Evolutionary conservation across 1,284 basidiomycete species (phyloP).

Genomic region (Phenoliferia sp.): DNA sequence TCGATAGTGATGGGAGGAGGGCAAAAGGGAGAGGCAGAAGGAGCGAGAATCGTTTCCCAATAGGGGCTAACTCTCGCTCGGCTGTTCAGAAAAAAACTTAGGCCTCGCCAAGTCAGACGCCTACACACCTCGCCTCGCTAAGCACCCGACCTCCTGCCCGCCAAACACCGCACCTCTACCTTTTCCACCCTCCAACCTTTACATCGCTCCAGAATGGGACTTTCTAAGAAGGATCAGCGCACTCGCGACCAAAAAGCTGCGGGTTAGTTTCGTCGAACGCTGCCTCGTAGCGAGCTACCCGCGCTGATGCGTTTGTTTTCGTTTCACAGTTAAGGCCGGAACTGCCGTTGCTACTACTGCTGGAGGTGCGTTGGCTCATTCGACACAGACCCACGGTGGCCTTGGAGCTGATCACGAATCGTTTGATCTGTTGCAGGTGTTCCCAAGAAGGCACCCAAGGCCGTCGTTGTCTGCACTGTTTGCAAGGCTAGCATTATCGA

Average conservation of each 20-base stretch:
- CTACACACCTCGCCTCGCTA: too few species aligned
- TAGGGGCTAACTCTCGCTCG: too few species aligned
- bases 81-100: too few species aligned
- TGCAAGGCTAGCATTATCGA: conserved; percentile 6
- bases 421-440: not conserved
- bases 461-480: conserved; percentile 7
- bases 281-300: not conserved
- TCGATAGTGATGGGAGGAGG: too few species aligned
- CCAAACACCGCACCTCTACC: not conserved
- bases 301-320: not conserved
- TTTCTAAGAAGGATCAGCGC: not conserved
- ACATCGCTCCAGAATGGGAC: not conserved
- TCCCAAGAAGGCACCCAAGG: conserved; percentile 7
- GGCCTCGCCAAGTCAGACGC: too few species aligned
- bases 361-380: not conserved
- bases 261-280: not conserved
- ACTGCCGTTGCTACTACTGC: not conserved
- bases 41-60: too few species aligned
- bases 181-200: not conserved
- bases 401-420: not conserved
- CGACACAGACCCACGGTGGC: not conserved
- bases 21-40: too few species aligned
- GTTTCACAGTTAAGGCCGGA: not conserved
- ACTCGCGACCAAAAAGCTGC: not conserved
- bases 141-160: not conserved